Conservation (phyloP, 2,329 filamentous ascomycete genomes). For the Fusarium sp. region DNA sequence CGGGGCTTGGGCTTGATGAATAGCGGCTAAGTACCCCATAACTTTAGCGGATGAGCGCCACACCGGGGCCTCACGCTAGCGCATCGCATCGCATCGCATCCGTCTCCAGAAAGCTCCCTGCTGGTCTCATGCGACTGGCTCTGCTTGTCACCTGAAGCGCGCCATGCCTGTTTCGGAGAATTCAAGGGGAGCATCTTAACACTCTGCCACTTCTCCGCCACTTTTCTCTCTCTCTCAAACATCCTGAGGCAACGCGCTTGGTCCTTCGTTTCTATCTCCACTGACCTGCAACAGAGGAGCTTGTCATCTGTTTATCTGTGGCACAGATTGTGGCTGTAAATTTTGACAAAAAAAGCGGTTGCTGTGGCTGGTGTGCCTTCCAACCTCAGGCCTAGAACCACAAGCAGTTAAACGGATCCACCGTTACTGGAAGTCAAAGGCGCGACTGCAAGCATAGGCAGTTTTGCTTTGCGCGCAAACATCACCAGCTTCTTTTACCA, state of each 20-base stretch:
- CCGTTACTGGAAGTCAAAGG: slow-evolving; percentile 1
- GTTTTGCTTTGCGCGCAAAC: slow-evolving; percentile 23
- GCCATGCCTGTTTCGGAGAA: slow-evolving; percentile 38
- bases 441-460: slow-evolving; percentile 20
- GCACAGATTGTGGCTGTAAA: slow-evolving; percentile 2
- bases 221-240: slow-evolving; percentile 2
- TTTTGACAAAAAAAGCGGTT: not conserved
- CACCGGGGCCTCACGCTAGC: slow-evolving; percentile 25
- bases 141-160: slow-evolving; percentile 44
- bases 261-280: slow-evolving; percentile 23
- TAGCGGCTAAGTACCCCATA: slow-evolving; percentile 46
- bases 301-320: slow-evolving; percentile 6
- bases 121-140: slow-evolving; percentile 32
- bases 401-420: slow-evolving; percentile 21
- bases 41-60: slow-evolving; percentile 38
- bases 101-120: slow-evolving; percentile 25
- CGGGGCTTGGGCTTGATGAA: slow-evolving; percentile 34
- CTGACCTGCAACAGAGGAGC: slow-evolving; percentile 20
- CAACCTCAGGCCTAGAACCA: slow-evolving; percentile 24
- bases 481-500: slow-evolving; percentile 8
- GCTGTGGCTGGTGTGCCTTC: slow-evolving; percentile 10
- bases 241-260: slow-evolving; percentile 32
- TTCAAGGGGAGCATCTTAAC: slow-evolving; percentile 5
- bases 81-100: slow-evolving; percentile 16
- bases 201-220: slow-evolving; percentile 10